Percentiles rank a stretch among this genome's conserved stretches.
phyloP scores from a whole-genome alignment of 768 basidiomycete species.

The Myochromella boudieri region DNA sequence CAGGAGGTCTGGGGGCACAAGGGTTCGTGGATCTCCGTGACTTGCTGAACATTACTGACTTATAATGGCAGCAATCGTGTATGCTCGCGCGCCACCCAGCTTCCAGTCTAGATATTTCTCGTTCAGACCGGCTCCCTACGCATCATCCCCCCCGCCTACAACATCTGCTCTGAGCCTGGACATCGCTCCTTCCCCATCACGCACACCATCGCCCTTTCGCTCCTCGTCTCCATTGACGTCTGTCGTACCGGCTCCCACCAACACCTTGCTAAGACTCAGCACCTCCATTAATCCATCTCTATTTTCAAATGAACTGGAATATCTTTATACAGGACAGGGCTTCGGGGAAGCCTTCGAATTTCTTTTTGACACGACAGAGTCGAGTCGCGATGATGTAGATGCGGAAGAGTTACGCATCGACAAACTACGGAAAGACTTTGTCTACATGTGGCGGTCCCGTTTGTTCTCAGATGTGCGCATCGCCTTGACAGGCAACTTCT shows the following conservation, averaged over 20 bases:
- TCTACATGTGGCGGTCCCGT: slow-evolving; percentile 93
- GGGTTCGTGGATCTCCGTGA: slow-evolving; percentile 49
- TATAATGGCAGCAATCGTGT: slow-evolving; percentile 68
- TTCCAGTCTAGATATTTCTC: slow-evolving; percentile 91
- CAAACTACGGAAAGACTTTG: slow-evolving; percentile 88
- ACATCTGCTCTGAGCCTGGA: slow-evolving; percentile 61
- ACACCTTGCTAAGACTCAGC: slow-evolving; percentile 68
- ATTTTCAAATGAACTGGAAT: slow-evolving; percentile 90
- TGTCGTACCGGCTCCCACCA: slow-evolving; percentile 43
- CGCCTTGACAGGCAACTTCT: slow-evolving; percentile 69
- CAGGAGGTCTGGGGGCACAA: slow-evolving; percentile 92
- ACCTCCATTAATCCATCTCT: slow-evolving; percentile 74
- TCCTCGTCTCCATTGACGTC: slow-evolving; percentile 57
- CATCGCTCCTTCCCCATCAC: slow-evolving; percentile 41
- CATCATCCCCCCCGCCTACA: slow-evolving; percentile 48
- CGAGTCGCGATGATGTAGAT: slow-evolving; percentile 51
- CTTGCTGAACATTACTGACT: neutral
- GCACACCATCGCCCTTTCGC: slow-evolving; percentile 50
- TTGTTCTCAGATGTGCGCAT: slow-evolving; percentile 94
- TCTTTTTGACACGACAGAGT: slow-evolving; percentile 69
- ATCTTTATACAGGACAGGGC: slow-evolving; percentile 90
- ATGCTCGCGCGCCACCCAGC: slow-evolving; percentile 88
- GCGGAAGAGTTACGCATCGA: slow-evolving; percentile 51
- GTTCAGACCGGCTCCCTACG: slow-evolving; percentile 44
- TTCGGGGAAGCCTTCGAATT: slow-evolving; percentile 88